Percentiles rank a stretch among this genome's conserved stretches.
Evolutionary conservation across 1,139 yeast genomes (phyloP).

Genomic region (Hansenula lynferdii): DNA sequence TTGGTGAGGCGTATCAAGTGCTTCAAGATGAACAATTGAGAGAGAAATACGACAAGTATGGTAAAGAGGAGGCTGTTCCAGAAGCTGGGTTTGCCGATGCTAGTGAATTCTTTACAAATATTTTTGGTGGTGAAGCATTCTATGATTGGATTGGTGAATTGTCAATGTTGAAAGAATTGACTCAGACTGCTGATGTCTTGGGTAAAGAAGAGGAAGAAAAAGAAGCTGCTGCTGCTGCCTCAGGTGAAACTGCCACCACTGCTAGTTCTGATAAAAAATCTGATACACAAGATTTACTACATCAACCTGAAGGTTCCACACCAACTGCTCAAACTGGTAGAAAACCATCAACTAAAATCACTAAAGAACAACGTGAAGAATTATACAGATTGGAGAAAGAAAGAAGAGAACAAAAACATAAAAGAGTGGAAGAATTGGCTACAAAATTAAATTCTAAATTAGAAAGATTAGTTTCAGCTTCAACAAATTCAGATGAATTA

Average conservation of each 20-base stretch:
- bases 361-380: constrained; percentile 51
- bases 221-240: constrained; percentile 13
- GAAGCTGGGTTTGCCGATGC: constrained; percentile 71
- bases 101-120: constrained; percentile 58
- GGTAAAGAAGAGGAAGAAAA: constrained; percentile 24
- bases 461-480: constrained; percentile 27
- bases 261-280: constrained; percentile 10
- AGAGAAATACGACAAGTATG: constrained; percentile 59
- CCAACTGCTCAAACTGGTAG: constrained; percentile 1
- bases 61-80: constrained; percentile 65
- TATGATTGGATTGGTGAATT: constrained; percentile 74
- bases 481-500: constrained; percentile 27
- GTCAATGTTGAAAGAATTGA: constrained; percentile 53
- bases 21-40: constrained; percentile 57
- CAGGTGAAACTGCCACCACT: constrained; percentile 8
- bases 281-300: constrained; percentile 9
- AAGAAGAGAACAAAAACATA: constrained; percentile 47
- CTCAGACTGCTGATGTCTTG: constrained; percentile 51
- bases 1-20: constrained; percentile 69
- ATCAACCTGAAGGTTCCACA: constrained; percentile 4
- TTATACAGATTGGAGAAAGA: constrained; percentile 49
- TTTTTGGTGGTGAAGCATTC: constrained; percentile 78
- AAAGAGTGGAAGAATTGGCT: constrained; percentile 50
- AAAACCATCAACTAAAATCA: constrained; percentile 28
- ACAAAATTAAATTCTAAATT: constrained; percentile 40